Base-by-base conservation (phyloP, 345 rosid species). In the Salix dunnii region DNA sequence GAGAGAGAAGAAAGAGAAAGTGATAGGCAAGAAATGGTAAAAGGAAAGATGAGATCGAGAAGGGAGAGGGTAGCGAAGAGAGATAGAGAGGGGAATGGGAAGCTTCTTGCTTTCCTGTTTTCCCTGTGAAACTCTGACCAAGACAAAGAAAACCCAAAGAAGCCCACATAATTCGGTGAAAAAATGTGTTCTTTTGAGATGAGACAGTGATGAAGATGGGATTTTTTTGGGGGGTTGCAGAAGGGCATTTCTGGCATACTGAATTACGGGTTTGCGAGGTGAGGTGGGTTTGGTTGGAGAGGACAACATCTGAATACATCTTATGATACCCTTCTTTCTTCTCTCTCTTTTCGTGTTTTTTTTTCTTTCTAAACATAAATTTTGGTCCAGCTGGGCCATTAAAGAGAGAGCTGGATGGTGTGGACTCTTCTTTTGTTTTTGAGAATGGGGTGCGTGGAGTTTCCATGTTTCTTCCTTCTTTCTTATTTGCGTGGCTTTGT, bases 121-220 rank as follows among this genome's bases (percentile, higher is more conserved):
- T 85, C 89, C 79, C 86, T 86, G 88, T 83, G 86, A 79, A 87
- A 87, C 87, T 84, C 93, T 90, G 92, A 92, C 97, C 96, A 76
- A 89, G 91, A 88, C 92, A 85, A 86, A 79, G 88, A 86, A 90
- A 85, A 85, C 88, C 86, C 89, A 84, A 86, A 91, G 92, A 89
- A 88, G 93, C 91, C 93, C 95, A 90, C 91, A 91, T 89, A 82
- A 86, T 83, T 87, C 78, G 84, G 88, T 67, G 81, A 84, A 77
- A 84, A 78, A 77, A 61, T 77, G 74, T 76, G 71, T 78, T 82
- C 67, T 70, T 66, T 77, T 72, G 85, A 76, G 81, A 73, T 67
- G 79, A 84, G 90, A 82, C 82, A 84, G 87, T 79, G 88, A 89
- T 83, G 92, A 87, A 86, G 92, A 89, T 85, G 82, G 87, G 86